Base-by-base conservation (phyloP, 1,284 basidiomycete species). In the Cryptococcus neoformans region DNA sequence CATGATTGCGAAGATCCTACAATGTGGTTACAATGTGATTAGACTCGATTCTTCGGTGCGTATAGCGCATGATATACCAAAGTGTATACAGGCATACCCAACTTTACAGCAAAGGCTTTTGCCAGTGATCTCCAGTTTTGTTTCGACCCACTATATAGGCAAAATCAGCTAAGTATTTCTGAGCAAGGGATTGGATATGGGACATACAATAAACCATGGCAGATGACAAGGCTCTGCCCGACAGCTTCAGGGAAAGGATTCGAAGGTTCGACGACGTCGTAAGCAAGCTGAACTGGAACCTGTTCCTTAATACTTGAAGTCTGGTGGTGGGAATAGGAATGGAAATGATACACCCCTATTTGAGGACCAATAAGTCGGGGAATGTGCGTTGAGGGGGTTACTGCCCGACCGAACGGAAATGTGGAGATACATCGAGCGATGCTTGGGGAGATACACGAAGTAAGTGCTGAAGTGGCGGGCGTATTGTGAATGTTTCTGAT, bases 101-200 rank as follows among this genome's bases (percentile, higher is more conserved):
- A 74, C 36, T 75, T 67, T 17, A 74, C 57, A 1, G 81, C 78
- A 63, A 83, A 80, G 7, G 73, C 72, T 56, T 79, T 79, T 0
- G 79, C 80, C 9, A 83, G 64, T 8, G 79, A 80, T 8, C 83
- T 73, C 81, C 82, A 84, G 66, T 84, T 84, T 67, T 83, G 82
- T 65, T 83, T 83, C 11, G 80, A 81, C 2, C 83, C 82, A 51
- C 78, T 79, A 56, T 2, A 34, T 11, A 41, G 41, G 2, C 51
- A 1, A 39, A 28, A 28, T 54, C 52, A 59, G 49, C 48, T 48
- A 44, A 3, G 51, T 41, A 41, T 16, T 3, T 41, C 12, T 41
- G 16, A 16, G 16, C 40, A 41, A 4, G 28, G 28, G 28, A 28
- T 28, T 28, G 28, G 28, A 28, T 28, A 28, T 28, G 28, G 14